A percentile compares a stretch with the other conserved stretches of the same genome.
phyloP scores from a whole-genome alignment of 148 eudicot genomes.

The Persicaria tinctoria region DNA sequence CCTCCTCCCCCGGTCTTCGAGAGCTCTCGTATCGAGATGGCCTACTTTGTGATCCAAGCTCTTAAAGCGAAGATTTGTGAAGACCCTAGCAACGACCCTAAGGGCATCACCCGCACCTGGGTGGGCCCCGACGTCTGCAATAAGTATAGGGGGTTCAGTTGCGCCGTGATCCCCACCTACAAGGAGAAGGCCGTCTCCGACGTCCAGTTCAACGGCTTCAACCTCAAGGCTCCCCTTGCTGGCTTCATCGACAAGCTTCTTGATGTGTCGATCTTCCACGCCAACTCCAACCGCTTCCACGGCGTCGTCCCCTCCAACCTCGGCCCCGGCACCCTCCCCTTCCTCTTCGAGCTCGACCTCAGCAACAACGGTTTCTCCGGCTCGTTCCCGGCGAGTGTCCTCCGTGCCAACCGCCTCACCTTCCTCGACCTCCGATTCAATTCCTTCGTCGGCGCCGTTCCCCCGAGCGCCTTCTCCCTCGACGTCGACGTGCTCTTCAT shows the following conservation, averaged over 20 bases:
- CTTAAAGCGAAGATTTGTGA: constrained; percentile 11
- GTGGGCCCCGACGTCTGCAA: constrained; percentile 44
- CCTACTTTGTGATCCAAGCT: neutral
- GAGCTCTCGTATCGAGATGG: constrained; percentile 3
- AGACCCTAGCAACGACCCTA: constrained; percentile 51
- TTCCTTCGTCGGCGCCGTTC: constrained; percentile 56
- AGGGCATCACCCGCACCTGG: constrained; percentile 49
- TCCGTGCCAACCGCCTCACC: constrained; percentile 24
- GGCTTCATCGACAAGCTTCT: constrained; percentile 40
- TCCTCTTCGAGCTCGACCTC: constrained; percentile 56
- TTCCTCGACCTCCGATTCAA: constrained; percentile 67
- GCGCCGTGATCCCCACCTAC: constrained; percentile 45
- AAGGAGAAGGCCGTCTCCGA: constrained; percentile 47
- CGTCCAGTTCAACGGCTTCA: constrained; percentile 68
- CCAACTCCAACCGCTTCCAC: constrained; percentile 59
- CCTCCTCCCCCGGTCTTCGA: neutral
- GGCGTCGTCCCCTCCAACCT: constrained; percentile 39
- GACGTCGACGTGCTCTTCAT: constrained; percentile 11
- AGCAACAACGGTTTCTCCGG: constrained; percentile 68
- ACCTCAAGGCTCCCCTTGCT: constrained; percentile 40
- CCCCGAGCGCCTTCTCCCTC: constrained; percentile 34
- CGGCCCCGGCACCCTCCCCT: constrained; percentile 16
- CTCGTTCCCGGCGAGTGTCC: constrained; percentile 37
- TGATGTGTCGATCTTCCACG: constrained; percentile 61
- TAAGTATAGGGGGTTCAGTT: constrained; percentile 57